phyloP scores from a whole-genome alignment of 2,329 filamentous ascomycete species.

The Capronia coronata region DNA sequence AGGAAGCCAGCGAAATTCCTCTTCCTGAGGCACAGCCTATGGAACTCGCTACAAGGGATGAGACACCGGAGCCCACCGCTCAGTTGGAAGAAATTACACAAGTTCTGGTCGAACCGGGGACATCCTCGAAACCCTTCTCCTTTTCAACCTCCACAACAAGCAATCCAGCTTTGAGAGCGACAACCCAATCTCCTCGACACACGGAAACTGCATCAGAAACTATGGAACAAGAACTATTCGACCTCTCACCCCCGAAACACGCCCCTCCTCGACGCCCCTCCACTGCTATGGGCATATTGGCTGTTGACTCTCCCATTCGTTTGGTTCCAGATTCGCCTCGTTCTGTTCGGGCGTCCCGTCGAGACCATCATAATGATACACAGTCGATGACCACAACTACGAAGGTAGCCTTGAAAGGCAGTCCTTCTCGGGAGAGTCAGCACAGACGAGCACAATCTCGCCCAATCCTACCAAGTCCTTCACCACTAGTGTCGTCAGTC shows the following conservation, averaged over 20 bases:
- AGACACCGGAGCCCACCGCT: slow-evolving; percentile 23
- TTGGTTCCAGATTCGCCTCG: slow-evolving; percentile 26
- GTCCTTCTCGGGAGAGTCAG: slow-evolving; percentile 10
- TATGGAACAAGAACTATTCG: slow-evolving; percentile 25
- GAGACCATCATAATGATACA: slow-evolving; percentile 7
- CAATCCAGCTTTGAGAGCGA: slow-evolving; percentile 4
- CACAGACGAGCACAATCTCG: slow-evolving; percentile 23
- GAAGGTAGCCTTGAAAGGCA: slow-evolving; percentile 22
- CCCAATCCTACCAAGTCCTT: slow-evolving; percentile 21
- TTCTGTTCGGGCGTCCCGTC: slow-evolving; percentile 7
- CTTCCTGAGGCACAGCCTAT: slow-evolving; percentile 21
- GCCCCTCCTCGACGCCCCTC: slow-evolving; percentile 24
- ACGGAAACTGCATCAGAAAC: slow-evolving; percentile 11
- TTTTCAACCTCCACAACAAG: slow-evolving; percentile 27
- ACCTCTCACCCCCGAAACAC: slow-evolving; percentile 26
- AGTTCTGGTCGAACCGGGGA: slow-evolving; percentile 26
- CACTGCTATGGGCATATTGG: slow-evolving; percentile 27
- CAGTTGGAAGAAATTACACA: slow-evolving; percentile 28
- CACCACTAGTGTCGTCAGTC: slow-evolving; percentile 16
- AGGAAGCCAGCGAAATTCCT: slow-evolving; percentile 24
- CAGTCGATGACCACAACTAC: slow-evolving; percentile 14
- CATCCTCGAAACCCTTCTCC: slow-evolving; percentile 18
- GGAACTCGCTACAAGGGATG: slow-evolving; percentile 16
- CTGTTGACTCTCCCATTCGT: slow-evolving; percentile 23
- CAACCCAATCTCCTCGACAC: slow-evolving; percentile 11